Evolutionary conservation across 2,329 filamentous ascomycete genomes (phyloP), one percentile per base, ranked within the genome.

Genomic region (Macrophomina pseudophaseolina): DNA sequence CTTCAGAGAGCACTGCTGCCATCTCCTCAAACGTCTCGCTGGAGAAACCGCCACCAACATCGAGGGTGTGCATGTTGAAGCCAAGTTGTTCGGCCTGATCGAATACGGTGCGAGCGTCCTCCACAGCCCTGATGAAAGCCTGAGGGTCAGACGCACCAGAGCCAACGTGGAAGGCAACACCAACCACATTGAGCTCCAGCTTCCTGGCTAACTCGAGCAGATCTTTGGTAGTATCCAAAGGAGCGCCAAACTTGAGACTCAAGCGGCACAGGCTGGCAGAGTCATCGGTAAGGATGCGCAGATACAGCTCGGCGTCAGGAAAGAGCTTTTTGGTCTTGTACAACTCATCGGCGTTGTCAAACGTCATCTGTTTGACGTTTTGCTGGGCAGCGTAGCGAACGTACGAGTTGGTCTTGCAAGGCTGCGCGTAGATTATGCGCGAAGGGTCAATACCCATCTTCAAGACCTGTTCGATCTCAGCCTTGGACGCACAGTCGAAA

Each of bases 361-460:
- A 98, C 2, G 95, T 99, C 94, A 99, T 98, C 85, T 97, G 92
- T 83, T 91, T 94, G 78, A 99, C 95, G 72, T 91, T 91, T 71
- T 90, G 85, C 76, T 88, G 87, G 75, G 91, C 89, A 70, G 96
- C 95, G 76, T 94, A 97, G 76, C 94, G 93, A 69, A 99, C 86
- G 80, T 97, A 98, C 56, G 94, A 97, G 83, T 95, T 97, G 75
- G 95, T 99, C 89, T 99, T 99, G 91, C 95, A 98, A 66, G 95
- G 95, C 83, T 99, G 95, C 59, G 95, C 95, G 77, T 98, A 99
- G 82, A 99, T 97, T 84, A 99, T 96, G 79, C 94, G 93, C 71
- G 89, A 88, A 12, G 95, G 92, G 76, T 92, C 90, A 71, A 97
- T 86, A 73, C 93, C 94, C 78, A 94, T 87, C 75, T 86, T 85